These are phyloP conservation scores for Cucumis melo DNA, from an alignment of 306 rosid species.

Conservation along the genomic window DNA sequence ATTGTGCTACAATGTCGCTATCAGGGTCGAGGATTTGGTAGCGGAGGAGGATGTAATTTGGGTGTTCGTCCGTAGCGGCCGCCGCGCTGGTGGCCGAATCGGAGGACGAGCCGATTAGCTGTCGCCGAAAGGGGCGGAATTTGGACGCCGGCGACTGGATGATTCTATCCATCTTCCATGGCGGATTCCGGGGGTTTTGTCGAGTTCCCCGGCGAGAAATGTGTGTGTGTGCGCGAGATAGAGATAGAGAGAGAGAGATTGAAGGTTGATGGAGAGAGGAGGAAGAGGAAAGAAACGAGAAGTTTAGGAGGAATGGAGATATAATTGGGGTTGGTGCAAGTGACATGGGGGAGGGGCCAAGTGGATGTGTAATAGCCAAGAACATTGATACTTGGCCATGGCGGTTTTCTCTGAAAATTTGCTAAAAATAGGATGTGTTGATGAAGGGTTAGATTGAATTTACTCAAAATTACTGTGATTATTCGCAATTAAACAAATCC, in stretches of 20 bases:
- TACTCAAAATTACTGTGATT: background rate
- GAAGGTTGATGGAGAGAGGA: background rate
- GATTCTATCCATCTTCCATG: slow-evolving; percentile 91
- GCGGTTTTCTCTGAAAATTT: background rate
- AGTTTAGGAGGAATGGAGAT: background rate
- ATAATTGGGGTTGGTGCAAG: background rate
- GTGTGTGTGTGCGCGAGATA: background rate
- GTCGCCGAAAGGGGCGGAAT: slow-evolving; percentile 53
- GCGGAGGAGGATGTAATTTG: slow-evolving; percentile 49
- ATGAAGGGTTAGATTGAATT: background rate
- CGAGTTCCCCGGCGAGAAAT: slow-evolving; percentile 52
- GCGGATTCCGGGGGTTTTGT: slow-evolving; percentile 55
- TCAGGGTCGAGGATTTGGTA: slow-evolving; percentile 75
- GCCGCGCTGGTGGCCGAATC: slow-evolving; percentile 5
- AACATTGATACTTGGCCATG: background rate
- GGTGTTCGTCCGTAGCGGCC: slow-evolving; percentile 28
- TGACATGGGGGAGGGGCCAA: background rate
- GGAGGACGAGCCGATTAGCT: background rate
- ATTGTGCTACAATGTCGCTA: slow-evolving; percentile 57
- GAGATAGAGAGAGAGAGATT: background rate
- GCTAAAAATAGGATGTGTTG: background rate
- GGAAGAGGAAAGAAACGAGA: background rate
- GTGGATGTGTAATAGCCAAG: background rate
- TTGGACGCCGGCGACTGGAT: slow-evolving; percentile 45
- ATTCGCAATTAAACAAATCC: background rate